Percentiles rank a stretch among this genome's conserved stretches.
These are phyloP conservation scores for Arxiozyma bovina DNA, from an alignment of 1,139 yeast species.

Conservation along the genomic window DNA sequence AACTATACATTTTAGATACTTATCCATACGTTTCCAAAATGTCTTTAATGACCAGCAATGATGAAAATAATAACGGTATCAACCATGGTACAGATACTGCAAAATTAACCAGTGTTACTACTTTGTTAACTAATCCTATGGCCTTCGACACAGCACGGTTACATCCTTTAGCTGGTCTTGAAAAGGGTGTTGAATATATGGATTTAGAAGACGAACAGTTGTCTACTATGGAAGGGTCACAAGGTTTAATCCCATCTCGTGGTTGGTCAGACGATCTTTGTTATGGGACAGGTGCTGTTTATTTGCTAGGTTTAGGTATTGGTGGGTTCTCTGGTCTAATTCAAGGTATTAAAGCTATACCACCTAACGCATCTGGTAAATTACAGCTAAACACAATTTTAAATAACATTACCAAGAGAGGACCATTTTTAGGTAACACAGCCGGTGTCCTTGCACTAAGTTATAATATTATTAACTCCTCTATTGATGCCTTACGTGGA, in stretches of 20 bases:
- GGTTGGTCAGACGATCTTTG: constrained; percentile 96
- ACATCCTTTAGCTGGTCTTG: constrained; percentile 92
- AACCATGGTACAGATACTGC: constrained; percentile 6
- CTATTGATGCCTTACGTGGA: constrained; percentile 73
- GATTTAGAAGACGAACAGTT: constrained; percentile 82
- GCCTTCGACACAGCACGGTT: constrained; percentile 62
- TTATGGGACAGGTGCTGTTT: constrained; percentile 95
- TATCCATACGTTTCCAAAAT: constrained; percentile 13
- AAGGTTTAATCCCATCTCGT: constrained; percentile 85
- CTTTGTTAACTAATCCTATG: constrained; percentile 52
- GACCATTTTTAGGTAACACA: constrained; percentile 89
- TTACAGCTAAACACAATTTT: constrained; percentile 80
- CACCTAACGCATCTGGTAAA: constrained; percentile 61
- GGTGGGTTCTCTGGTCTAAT: constrained; percentile 87
- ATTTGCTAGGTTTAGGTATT: constrained; percentile 65
- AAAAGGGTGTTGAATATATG: constrained; percentile 78
- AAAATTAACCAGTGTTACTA: constrained; percentile 55
- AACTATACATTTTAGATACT: too few relatives aligned
- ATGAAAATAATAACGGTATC: background rate
- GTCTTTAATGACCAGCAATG: constrained; percentile 7
- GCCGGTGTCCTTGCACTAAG: constrained; percentile 90
- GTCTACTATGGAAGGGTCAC: constrained; percentile 70
- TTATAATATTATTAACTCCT: constrained; percentile 75
- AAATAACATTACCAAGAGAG: constrained; percentile 88
- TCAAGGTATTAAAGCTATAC: constrained; percentile 75